These are phyloP conservation scores for Sporisorium scitamineum DNA, from an alignment of 1,284 basidiomycete species.

Conservation along the genomic window DNA sequence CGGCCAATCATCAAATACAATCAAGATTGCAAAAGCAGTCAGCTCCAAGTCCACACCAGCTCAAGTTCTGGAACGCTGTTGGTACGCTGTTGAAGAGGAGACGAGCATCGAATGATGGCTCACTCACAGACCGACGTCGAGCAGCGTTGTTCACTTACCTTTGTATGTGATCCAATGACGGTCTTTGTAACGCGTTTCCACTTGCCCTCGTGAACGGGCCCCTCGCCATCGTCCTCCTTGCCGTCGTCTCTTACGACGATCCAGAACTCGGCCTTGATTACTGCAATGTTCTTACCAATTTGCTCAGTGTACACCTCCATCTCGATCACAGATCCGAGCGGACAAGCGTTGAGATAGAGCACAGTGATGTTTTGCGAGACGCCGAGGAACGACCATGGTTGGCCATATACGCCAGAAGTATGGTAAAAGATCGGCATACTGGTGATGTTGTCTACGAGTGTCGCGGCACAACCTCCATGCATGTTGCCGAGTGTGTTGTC, in stretches of 20 bases:
- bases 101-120: background rate
- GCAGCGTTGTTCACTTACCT: conserved; percentile 10
- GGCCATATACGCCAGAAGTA: conserved; percentile 40
- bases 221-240: conserved; percentile 24
- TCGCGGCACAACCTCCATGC: conserved; percentile 59
- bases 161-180: conserved; percentile 55
- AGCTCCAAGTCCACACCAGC: background rate
- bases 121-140: background rate
- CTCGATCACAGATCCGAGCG: conserved; percentile 59
- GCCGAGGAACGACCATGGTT: conserved; percentile 64
- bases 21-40: conserved; percentile 4
- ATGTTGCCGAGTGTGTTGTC: conserved; percentile 58
- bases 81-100: background rate
- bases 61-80: background rate
- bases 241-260: conserved; percentile 45
- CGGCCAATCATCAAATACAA: conserved; percentile 10
- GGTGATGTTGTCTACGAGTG: conserved; percentile 57
- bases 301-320: conserved; percentile 52
- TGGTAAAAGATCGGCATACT: conserved; percentile 52
- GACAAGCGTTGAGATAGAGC: conserved; percentile 58
- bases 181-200: conserved; percentile 49
- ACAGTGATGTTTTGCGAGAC: conserved; percentile 64
- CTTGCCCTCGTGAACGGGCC: conserved; percentile 34
- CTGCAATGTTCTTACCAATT: conserved; percentile 53
- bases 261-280: conserved; percentile 58